phyloP scores from a whole-genome alignment of 345 rosid genomes.

The Euphorbia pulcherrima region DNA sequence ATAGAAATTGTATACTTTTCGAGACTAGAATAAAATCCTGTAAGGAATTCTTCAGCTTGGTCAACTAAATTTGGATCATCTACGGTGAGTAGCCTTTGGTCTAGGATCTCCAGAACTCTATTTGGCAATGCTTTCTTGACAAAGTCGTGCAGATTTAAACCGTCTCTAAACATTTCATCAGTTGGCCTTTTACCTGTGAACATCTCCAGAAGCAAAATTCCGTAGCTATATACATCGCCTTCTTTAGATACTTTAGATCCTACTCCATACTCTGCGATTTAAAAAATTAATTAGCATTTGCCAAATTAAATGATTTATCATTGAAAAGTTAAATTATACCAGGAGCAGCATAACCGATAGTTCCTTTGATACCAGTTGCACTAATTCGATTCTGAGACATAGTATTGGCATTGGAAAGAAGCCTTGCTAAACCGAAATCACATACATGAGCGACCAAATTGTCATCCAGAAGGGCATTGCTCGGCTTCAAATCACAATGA shows the following conservation, averaged over 20 bases:
- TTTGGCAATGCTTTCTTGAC: background rate
- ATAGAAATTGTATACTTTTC: background rate
- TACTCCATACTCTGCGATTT: constrained; percentile 15
- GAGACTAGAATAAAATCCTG: background rate
- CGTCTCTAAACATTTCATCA: background rate
- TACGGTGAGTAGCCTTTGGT: background rate
- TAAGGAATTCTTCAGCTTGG: background rate
- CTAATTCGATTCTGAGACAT: background rate
- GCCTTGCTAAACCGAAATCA: constrained; percentile 21
- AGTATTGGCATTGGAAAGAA: background rate
- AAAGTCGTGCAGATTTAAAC: background rate
- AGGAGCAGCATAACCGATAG: constrained; percentile 25
- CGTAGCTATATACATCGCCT: constrained; percentile 19
- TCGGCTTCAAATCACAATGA: constrained; percentile 25
- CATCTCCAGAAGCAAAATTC: constrained; percentile 17
- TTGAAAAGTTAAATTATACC: background rate
- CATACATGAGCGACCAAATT: constrained; percentile 15
- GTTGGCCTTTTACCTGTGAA: constrained; percentile 10
- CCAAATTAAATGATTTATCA: background rate
- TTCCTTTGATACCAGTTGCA: constrained; percentile 16
- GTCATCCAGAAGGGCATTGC: constrained; percentile 21
- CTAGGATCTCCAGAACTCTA: constrained; percentile 7
- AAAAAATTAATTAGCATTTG: background rate
- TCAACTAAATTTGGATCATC: background rate
- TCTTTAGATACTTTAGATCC: background rate